Base-by-base conservation (phyloP, 805 yeast species). In the Candida vartiovaarae region DNA sequence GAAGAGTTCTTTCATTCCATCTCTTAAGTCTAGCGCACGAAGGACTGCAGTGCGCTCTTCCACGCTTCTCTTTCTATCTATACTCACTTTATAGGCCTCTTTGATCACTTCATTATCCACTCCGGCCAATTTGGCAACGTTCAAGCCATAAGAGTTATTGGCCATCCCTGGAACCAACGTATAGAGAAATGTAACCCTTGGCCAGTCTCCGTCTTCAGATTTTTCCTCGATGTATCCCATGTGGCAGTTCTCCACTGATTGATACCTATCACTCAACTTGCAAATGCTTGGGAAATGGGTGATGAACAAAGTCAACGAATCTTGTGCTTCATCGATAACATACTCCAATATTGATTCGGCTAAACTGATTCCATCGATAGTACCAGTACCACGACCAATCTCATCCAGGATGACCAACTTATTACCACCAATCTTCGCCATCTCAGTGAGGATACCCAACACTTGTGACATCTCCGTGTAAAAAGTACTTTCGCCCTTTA, bases 211-310 rank as follows among this genome's bases (percentile, higher is more conserved):
- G 2, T 38, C 66, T 8, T 39, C 41, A 9, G 36, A 61, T 56
- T 44, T 60, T 53, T 40, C 63, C 53, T 43, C 71, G 41, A 74
- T 72, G 45, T 80, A 86, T 20, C 89, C 81, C 61, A 88, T 95
- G 1, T 98, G 98, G 15, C 85, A 91, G 40, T 93, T 98, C 38
- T 75, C 72, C 2, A 90, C 91, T 3, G 78, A 73, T 6, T 70
- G 61, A 40, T 78, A 69, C 50, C 71, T 72, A 20, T 79, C 78
- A 0, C 90, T 72, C 44, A 93, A 68, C 26, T 82, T 81, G 4
- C 98, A 93, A 40, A 93, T 72, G 60, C 93, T 98, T 62, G 61
- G 98, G 73, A 93, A 93, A 68, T 93, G 99, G 0, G 99, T 93
- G 0, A 98, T 97, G 71, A 93, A 93, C 44, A 93, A 60, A 0